Conservation (phyloP, 1,284 basidiomycete species). For the Fomes fomentarius region DNA sequence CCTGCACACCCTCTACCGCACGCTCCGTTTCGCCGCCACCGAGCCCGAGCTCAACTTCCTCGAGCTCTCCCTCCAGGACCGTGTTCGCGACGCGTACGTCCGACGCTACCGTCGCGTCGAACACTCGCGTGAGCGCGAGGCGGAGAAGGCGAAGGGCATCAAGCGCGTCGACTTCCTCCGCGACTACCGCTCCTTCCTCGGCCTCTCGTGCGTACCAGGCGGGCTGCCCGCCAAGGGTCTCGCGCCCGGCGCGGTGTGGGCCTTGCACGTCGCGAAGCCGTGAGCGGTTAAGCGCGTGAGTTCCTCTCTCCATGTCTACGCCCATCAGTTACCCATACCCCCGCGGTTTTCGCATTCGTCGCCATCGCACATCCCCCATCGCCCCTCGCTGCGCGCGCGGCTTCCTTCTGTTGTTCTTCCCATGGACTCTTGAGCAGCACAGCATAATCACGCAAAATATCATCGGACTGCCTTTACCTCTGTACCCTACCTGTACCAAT, state of each 20-base stretch:
- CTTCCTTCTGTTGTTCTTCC: not conserved
- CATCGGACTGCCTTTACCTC: constrained; percentile 8
- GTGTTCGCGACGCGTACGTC: constrained; percentile 21
- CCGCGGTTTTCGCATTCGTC: not conserved
- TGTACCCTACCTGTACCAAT: constrained; percentile 12
- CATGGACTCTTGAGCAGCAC: constrained; percentile 14
- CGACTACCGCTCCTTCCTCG: constrained; percentile 22
- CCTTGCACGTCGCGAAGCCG: constrained; percentile 16
- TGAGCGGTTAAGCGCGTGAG: not conserved
- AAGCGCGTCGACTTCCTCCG: constrained; percentile 32
- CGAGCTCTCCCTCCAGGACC: constrained; percentile 17
- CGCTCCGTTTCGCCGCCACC: constrained; percentile 20
- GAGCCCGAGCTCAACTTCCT: constrained; percentile 14
- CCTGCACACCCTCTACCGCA: constrained; percentile 24
- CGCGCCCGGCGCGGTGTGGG: constrained; percentile 27
- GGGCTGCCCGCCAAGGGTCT: constrained; percentile 24
- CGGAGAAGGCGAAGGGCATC: constrained; percentile 25
- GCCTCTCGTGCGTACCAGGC: constrained; percentile 24
- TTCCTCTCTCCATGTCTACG: not conserved
- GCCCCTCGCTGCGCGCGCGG: no score
- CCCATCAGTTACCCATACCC: constrained; percentile 1
- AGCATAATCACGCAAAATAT: not conserved
- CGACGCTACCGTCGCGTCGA: constrained; percentile 19
- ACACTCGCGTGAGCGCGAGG: constrained; percentile 11
- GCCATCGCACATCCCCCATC: not conserved